phyloP scores from a whole-genome alignment of 495 filamentous ascomycete genomes.

The Friedmanniomyces endolithicus region DNA sequence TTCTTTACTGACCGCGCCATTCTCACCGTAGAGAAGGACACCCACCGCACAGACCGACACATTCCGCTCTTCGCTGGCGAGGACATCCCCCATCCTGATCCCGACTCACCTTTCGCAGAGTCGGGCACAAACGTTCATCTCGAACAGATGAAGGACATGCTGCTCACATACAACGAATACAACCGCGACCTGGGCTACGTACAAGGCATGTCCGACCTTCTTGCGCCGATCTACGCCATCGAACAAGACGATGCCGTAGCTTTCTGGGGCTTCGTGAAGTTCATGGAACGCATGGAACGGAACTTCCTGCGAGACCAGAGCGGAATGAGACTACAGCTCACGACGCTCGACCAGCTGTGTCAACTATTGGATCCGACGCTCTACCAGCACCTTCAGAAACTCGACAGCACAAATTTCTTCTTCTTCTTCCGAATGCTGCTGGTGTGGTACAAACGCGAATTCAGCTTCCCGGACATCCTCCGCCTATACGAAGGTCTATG shows the following conservation, averaged over 20 bases:
- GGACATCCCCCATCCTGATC: constrained; percentile 95
- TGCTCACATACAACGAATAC: constrained; percentile 94
- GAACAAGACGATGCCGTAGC: constrained; percentile 93
- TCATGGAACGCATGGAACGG: constrained; percentile 96
- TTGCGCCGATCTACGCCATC: constrained; percentile 91
- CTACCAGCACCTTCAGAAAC: constrained; percentile 75
- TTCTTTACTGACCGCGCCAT: constrained; percentile 37
- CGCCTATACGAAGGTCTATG: constrained; percentile 86
- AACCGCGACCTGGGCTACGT: constrained; percentile 90
- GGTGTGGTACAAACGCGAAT: constrained; percentile 98
- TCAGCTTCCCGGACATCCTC: constrained; percentile 73
- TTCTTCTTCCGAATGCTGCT: constrained; percentile 99
- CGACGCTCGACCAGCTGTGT: constrained; percentile 82
- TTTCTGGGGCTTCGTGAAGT: constrained; percentile 91
- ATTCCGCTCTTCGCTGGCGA: constrained; percentile 91
- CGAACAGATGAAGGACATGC: constrained; percentile 98
- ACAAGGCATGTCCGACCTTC: constrained; percentile 94
- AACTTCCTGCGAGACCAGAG: constrained; percentile 94
- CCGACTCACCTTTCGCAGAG: constrained; percentile 84
- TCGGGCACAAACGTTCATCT: constrained; percentile 92
- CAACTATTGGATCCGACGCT: constrained; percentile 93
- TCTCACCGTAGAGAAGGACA: constrained; percentile 72
- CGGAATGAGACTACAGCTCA: constrained; percentile 84
- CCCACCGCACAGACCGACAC: constrained; percentile 87
- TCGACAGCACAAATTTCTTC: constrained; percentile 96